Evolutionary conservation across 192 early-diverging fungal species (phyloP).

Genomic region (Gamsiella multidivaricata): DNA sequence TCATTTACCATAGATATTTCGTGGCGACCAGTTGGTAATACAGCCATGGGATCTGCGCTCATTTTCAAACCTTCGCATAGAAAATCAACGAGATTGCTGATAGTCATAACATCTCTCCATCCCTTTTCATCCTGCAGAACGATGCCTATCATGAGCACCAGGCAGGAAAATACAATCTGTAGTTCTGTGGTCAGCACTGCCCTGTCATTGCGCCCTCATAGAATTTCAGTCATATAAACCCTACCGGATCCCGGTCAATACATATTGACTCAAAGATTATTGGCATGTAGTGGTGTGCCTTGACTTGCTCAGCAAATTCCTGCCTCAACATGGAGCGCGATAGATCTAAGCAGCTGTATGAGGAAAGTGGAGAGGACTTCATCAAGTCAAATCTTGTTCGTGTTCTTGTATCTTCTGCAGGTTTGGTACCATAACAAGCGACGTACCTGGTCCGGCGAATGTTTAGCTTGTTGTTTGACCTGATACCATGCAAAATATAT

Average conservation of each 20-base stretch:
- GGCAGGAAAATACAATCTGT: slow-evolving; percentile 52
- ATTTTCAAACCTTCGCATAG: slow-evolving; percentile 33
- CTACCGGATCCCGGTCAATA: slow-evolving; percentile 57
- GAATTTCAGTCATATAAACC: no score
- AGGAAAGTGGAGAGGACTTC: background rate
- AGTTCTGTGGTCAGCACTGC: background rate
- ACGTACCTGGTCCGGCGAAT: slow-evolving; percentile 61
- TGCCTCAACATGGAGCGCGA: slow-evolving; percentile 57
- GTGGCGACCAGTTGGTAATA: slow-evolving; percentile 26
- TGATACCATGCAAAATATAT: slow-evolving; percentile 66
- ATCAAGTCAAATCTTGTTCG: background rate
- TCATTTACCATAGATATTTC: slow-evolving; percentile 50
- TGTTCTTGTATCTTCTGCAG: no score
- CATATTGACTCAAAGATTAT: slow-evolving; percentile 43
- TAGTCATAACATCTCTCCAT: slow-evolving; percentile 23
- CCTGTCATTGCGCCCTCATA: no score
- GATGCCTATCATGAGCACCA: slow-evolving; percentile 55
- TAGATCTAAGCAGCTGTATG: slow-evolving; percentile 62
- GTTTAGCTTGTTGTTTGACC: slow-evolving; percentile 52
- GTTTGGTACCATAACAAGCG: background rate
- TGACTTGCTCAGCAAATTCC: slow-evolving; percentile 53
- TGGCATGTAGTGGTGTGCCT: slow-evolving; percentile 57
- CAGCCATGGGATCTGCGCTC: slow-evolving; percentile 53
- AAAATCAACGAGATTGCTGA: slow-evolving; percentile 32
- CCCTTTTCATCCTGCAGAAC: slow-evolving; percentile 37